phyloP scores from a whole-genome alignment of 1,284 basidiomycete genomes.

The Wallemia ichthyophaga region DNA sequence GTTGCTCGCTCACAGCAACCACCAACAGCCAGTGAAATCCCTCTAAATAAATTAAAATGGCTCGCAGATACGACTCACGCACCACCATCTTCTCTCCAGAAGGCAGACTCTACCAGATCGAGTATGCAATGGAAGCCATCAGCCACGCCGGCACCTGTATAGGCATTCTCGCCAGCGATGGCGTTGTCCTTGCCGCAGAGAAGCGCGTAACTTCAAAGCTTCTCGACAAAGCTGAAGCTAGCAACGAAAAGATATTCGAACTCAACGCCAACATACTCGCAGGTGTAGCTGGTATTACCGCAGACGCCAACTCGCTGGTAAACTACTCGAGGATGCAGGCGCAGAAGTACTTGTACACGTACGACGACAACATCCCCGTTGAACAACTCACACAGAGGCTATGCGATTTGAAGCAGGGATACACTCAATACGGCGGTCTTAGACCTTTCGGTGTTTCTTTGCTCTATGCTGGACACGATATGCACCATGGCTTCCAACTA shows the following conservation, averaged over 20 bases:
- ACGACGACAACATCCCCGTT: conserved; percentile 93
- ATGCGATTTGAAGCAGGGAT: conserved; percentile 94
- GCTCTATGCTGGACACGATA: conserved; percentile 85
- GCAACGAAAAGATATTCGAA: conserved; percentile 89
- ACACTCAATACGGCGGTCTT: conserved; percentile 88
- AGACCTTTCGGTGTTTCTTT: conserved; percentile 93
- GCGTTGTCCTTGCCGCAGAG: conserved; percentile 91
- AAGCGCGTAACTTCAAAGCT: conserved; percentile 98
- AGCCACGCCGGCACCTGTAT: conserved; percentile 86
- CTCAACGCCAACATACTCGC: conserved; percentile 82
- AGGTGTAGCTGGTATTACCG: conserved; percentile 81
- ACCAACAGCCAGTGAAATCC: too few relatives aligned
- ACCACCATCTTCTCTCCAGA: conserved; percentile 8
- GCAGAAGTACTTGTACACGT: conserved; percentile 57
- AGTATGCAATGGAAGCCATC: conserved; percentile 98
- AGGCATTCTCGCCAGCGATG: conserved; percentile 76
- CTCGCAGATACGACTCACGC: not conserved
- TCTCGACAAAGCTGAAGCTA: conserved; percentile 52
- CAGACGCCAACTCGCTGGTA: conserved; percentile 89
- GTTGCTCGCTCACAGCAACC: not conserved
- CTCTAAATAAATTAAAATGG: too few relatives aligned
- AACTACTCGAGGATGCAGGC: conserved; percentile 78
- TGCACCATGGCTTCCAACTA: conserved; percentile 83
- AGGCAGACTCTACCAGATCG: conserved; percentile 28
- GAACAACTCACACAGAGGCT: conserved; percentile 77